Evolutionary conservation across 495 filamentous ascomycete genomes (phyloP).

Genomic region (Hyaloscypha finlandica): DNA sequence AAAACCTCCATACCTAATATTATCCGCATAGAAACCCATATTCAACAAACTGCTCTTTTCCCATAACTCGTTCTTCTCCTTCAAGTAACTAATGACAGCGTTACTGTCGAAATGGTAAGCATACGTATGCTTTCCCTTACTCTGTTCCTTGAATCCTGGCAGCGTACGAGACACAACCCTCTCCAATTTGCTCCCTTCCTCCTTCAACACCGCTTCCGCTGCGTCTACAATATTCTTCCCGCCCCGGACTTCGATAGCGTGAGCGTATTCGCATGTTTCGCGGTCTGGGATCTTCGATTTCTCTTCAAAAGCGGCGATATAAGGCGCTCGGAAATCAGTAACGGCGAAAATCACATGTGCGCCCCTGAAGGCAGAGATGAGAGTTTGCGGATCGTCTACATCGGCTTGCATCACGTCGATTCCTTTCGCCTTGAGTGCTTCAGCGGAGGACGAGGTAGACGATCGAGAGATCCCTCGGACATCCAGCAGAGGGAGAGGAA

Average conservation of each 20-base stretch:
- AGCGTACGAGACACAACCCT: constrained; percentile 47
- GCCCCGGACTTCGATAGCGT: constrained; percentile 11
- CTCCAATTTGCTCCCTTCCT: constrained; percentile 38
- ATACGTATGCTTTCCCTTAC: constrained; percentile 40
- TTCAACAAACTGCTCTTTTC: constrained; percentile 27
- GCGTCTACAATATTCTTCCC: constrained; percentile 49
- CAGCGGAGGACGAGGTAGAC: constrained; percentile 38
- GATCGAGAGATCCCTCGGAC: constrained; percentile 49
- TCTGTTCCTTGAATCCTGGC: constrained; percentile 33
- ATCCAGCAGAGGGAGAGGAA: constrained; percentile 43
- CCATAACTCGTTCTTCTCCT: constrained; percentile 19
- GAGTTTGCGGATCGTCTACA: constrained; percentile 43
- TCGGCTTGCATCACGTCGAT: constrained; percentile 52
- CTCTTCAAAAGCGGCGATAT: constrained; percentile 29
- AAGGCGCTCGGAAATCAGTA: constrained; percentile 53
- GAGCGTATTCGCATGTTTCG: constrained; percentile 21
- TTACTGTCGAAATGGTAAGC: constrained; percentile 46
- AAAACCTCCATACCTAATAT: constrained; percentile 17
- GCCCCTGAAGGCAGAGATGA: constrained; percentile 47
- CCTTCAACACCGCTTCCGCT: constrained; percentile 38
- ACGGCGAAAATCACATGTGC: constrained; percentile 55
- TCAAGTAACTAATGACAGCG: constrained; percentile 21
- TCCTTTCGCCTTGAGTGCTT: constrained; percentile 42
- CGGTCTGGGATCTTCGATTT: constrained; percentile 20
- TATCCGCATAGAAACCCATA: constrained; percentile 28